These are phyloP conservation scores for Lasiosphaeria ovina DNA, from an alignment of 495 filamentous ascomycete genomes.

Conservation along the genomic window DNA sequence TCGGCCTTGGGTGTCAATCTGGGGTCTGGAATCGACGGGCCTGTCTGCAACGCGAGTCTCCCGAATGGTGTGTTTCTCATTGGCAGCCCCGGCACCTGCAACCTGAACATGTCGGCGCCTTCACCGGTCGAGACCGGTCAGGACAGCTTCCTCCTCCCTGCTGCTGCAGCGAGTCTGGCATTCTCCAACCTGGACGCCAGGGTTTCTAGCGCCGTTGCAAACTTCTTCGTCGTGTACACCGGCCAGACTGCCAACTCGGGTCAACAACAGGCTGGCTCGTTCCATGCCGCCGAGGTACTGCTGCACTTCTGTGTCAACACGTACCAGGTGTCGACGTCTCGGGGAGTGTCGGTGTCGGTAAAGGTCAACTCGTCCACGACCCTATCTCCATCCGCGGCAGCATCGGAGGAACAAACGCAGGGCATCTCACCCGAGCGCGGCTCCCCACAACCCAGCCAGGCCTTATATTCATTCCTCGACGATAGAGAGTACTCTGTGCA, in stretches of 20 bases:
- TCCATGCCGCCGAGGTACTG: conserved; percentile 29
- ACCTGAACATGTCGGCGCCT: conserved; percentile 26
- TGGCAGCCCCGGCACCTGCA: conserved; percentile 18
- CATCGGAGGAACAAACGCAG: neutral
- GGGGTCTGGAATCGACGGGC: conserved; percentile 1
- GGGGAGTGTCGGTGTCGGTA: conserved; percentile 17
- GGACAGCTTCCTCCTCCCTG: conserved; percentile 15
- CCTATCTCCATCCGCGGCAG: neutral
- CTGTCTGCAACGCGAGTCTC: conserved; percentile 20
- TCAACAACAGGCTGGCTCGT: neutral
- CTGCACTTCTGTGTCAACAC: conserved; percentile 33
- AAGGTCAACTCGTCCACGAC: conserved; percentile 22
- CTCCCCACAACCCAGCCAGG: neutral
- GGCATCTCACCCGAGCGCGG: neutral
- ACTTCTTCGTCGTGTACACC: conserved; percentile 28
- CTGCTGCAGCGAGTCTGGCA: conserved; percentile 16
- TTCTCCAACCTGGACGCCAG: conserved; percentile 20
- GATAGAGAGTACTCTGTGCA: conserved; percentile 19
- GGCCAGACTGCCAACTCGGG: conserved; percentile 12
- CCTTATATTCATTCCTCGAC: conserved; percentile 1
- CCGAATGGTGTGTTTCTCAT: conserved; percentile 25
- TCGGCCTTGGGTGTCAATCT: conserved; percentile 2
- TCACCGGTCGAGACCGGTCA: neutral
- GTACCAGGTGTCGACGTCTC: conserved; percentile 16
- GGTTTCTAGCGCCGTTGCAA: conserved; percentile 20